Conservation (phyloP, 768 basidiomycete genomes). For the Kondoa malvinella region DNA sequence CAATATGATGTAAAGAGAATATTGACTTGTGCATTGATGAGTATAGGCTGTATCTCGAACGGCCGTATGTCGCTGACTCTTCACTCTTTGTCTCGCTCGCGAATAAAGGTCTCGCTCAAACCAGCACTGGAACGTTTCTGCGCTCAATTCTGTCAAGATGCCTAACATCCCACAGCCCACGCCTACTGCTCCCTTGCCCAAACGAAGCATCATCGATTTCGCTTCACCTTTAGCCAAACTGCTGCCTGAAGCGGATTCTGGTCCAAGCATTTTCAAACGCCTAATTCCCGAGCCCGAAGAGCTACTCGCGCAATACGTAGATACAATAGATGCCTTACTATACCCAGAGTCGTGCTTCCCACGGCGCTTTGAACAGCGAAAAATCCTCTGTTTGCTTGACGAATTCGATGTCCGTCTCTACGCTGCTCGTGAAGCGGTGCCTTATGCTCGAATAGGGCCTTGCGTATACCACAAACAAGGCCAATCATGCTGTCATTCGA, state of each 20-base stretch:
- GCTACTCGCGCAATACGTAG: not conserved
- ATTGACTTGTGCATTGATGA: too few species aligned
- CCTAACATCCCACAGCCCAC: not conserved
- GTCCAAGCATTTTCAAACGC: not conserved
- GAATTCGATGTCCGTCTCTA: not conserved
- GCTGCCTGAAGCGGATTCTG: not conserved
- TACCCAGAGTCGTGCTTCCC: not conserved
- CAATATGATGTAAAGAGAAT: too few species aligned
- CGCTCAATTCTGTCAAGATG: too few species aligned
- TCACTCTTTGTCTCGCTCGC: too few species aligned
- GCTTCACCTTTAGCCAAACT: not conserved
- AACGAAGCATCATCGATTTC: not conserved
- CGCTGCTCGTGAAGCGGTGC: not conserved
- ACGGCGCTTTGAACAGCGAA: not conserved
- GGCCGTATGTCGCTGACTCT: too few species aligned
- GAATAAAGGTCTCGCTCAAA: too few species aligned
- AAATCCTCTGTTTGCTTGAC: not conserved
- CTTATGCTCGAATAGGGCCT: not conserved
- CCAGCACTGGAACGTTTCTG: too few species aligned
- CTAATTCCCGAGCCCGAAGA: not conserved
- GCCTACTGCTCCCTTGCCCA: not conserved
- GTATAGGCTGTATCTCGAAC: too few species aligned
- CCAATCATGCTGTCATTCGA: not conserved
- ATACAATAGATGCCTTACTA: not conserved
- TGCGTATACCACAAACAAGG: not conserved